phyloP scores from a whole-genome alignment of 163 green algal species.

The Scenedesmus sp. region DNA sequence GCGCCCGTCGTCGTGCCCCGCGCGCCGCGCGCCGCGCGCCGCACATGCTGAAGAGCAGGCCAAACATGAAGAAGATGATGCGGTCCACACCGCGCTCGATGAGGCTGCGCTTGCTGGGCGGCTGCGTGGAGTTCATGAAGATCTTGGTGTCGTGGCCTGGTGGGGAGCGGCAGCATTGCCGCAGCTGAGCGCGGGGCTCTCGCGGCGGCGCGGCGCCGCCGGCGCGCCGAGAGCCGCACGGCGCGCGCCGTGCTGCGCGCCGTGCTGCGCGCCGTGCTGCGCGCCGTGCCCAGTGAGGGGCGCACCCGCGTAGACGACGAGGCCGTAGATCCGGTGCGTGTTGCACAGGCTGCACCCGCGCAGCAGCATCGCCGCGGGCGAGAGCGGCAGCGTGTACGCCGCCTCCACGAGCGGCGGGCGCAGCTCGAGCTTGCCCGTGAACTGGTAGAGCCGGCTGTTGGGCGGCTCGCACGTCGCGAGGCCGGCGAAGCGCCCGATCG shows the following conservation, averaged over 20 bases:
- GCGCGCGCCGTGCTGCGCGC: too few relatives aligned
- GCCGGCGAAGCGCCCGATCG: constrained; percentile 51
- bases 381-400: constrained; percentile 18
- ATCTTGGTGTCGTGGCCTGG: constrained; percentile 93
- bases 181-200: too few relatives aligned
- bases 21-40: too few relatives aligned
- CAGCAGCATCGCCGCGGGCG: constrained; percentile 64
- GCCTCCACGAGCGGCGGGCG: background rate
- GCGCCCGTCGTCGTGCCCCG: too few relatives aligned
- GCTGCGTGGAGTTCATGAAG: constrained; percentile 86
- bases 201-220: too few relatives aligned
- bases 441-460: constrained; percentile 92
- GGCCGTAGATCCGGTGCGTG: constrained; percentile 74
- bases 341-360: constrained; percentile 88
- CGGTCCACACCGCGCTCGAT: constrained; percentile 87
- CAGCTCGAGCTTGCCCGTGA: constrained; percentile 82
- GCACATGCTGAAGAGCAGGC: constrained; percentile 78
- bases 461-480: constrained; percentile 87
- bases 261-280: too few relatives aligned
- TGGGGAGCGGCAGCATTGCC: background rate
- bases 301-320: constrained; percentile 81
- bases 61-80: constrained; percentile 90
- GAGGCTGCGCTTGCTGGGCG: constrained; percentile 84
- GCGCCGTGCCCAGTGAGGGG: too few relatives aligned
- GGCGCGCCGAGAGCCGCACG: too few relatives aligned